A percentile compares a stretch with the other conserved stretches of the same genome.
These are phyloP conservation scores for Cetraspora pellucida DNA, from an alignment of 192 early-diverging fungal genomes.

Conservation along the genomic window DNA sequence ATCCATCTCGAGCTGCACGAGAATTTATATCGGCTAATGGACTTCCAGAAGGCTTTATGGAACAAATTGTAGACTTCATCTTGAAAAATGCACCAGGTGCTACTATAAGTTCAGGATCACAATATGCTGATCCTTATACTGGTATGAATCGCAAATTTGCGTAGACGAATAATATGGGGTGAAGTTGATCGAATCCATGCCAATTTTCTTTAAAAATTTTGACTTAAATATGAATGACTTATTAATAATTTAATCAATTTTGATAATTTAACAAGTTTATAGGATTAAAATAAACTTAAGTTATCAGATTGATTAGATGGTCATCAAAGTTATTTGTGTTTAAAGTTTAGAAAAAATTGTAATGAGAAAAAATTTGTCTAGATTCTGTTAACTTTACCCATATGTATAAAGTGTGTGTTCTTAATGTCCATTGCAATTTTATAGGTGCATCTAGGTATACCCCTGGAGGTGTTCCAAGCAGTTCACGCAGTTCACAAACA, in stretches of 20 bases:
- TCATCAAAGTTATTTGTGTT: no score
- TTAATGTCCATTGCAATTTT: slow-evolving; percentile 37
- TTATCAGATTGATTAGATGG: no score
- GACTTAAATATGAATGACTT: background rate
- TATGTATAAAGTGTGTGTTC: background rate
- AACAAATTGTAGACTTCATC: slow-evolving; percentile 96
- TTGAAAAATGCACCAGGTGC: slow-evolving; percentile 75
- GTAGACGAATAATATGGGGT: background rate
- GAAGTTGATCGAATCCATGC: background rate
- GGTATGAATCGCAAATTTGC: slow-evolving; percentile 37
- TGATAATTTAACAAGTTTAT: no score
- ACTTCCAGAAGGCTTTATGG: slow-evolving; percentile 81
- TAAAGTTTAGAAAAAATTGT: no score
- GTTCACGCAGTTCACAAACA: no score
- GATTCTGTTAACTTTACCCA: no score
- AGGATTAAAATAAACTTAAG: no score
- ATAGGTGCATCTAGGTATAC: slow-evolving; percentile 65
- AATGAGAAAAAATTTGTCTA: no score
- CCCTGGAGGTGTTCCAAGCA: slow-evolving; percentile 41
- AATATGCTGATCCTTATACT: slow-evolving; percentile 57
- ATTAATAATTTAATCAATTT: no score
- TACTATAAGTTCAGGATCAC: slow-evolving; percentile 49
- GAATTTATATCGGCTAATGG: slow-evolving; percentile 82
- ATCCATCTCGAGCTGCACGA: slow-evolving; percentile 93
- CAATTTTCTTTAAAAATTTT: background rate